Conservation (phyloP, 768 basidiomycete genomes). For the Kockovaella imperatae region DNA sequence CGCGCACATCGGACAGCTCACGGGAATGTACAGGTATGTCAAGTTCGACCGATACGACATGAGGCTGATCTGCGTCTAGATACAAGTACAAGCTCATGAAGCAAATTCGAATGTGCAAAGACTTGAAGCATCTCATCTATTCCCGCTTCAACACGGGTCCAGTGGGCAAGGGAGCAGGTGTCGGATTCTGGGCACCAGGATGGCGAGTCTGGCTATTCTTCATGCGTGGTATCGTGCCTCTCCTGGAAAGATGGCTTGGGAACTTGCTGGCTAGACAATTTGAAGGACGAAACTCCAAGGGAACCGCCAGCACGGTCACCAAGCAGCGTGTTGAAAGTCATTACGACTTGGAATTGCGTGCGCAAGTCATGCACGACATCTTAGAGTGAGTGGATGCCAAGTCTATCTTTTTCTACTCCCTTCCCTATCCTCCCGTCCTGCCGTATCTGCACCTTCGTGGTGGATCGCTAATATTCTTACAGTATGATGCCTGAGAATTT, state of each 20-base stretch:
- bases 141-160: slow-evolving; percentile 88
- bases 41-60: not conserved
- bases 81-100: slow-evolving; percentile 99
- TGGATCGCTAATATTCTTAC: not conserved
- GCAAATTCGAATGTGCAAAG: slow-evolving; percentile 99
- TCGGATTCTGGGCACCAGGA: slow-evolving; percentile 98
- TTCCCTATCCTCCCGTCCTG: not conserved
- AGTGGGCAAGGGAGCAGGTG: slow-evolving; percentile 97
- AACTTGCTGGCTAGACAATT: slow-evolving; percentile 97
- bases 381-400: slow-evolving; percentile 52
- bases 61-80: not conserved
- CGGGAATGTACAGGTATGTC: slow-evolving; percentile 82
- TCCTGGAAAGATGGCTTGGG: slow-evolving; percentile 95
- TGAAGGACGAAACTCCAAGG: slow-evolving; percentile 87
- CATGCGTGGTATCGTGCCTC: slow-evolving; percentile 95
- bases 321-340: slow-evolving; percentile 99
- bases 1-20: slow-evolving; percentile 91
- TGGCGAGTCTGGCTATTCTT: slow-evolving; percentile 99
- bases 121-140: slow-evolving; percentile 75
- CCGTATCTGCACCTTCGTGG: not conserved
- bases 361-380: slow-evolving; percentile 99
- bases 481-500: slow-evolving; percentile 98
- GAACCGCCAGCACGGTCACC: slow-evolving; percentile 94
- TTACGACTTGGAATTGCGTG: slow-evolving; percentile 92
- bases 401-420: no score